Evolutionary conservation across 148 eudicot species (phyloP).

Genomic region (Limonium bicolor): DNA sequence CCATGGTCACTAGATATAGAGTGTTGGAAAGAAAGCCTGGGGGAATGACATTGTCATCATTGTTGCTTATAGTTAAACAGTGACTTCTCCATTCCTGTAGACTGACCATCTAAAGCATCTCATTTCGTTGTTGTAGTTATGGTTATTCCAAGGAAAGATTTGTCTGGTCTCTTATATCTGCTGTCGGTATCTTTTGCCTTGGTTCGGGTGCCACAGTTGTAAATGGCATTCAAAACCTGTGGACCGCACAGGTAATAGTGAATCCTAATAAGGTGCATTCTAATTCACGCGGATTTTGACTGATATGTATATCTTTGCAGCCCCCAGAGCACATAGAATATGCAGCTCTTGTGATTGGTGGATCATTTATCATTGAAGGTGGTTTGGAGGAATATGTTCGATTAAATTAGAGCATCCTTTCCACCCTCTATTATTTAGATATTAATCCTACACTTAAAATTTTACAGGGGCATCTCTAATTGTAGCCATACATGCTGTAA

Average conservation of each 20-base stretch:
- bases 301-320: slow-evolving; percentile 21
- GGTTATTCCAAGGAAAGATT: slow-evolving; percentile 97
- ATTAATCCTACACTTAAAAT: not conserved
- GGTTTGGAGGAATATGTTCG: too few species aligned
- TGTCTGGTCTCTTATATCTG: slow-evolving; percentile 99
- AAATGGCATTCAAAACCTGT: slow-evolving; percentile 80
- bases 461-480: slow-evolving; percentile 74
- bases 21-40: not conserved
- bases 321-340: slow-evolving; percentile 69
- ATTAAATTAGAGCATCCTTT: not conserved
- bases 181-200: slow-evolving; percentile 96
- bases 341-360: slow-evolving; percentile 91
- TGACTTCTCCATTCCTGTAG: not conserved
- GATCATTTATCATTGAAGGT: slow-evolving; percentile 97
- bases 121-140: slow-evolving; percentile 38
- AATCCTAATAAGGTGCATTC: too few species aligned
- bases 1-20: too few species aligned
- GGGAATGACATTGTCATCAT: not conserved
- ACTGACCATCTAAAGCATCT: slow-evolving; percentile 1
- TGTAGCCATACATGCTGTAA: slow-evolving; percentile 92
- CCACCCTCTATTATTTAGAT: slow-evolving; percentile 4
- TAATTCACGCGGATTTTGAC: slow-evolving; percentile 6
- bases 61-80: too few species aligned
- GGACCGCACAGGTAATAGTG: slow-evolving; percentile 58
- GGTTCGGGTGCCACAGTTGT: slow-evolving; percentile 97